Evolutionary conservation across 805 yeast genomes (phyloP), one percentile per base, ranked within the genome.

Genomic region (Cyberlindnera xishuangbannaensis): DNA sequence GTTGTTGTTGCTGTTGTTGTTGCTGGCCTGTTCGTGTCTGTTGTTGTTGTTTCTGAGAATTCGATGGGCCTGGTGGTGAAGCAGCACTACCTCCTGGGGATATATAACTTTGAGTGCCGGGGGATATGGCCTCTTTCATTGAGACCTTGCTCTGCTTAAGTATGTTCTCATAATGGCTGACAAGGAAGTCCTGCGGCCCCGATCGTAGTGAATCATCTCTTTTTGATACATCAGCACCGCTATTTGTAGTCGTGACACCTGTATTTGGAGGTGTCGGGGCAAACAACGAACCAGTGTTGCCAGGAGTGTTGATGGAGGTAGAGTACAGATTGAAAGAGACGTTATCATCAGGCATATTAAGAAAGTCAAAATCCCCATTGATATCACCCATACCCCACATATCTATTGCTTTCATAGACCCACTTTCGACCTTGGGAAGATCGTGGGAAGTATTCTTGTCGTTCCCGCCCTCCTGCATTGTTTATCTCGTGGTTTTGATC

Each of bases 121-220:
- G 47, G 5, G 49, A 42, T 12, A 41, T 30, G 7, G 51, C 51
- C 20, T 47, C 46, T 16, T 43, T 42, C 45, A 49, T 44, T 3
- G 52, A 36, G 4, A 49, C 49, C 30, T 43, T 44, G 35, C 31
- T 47, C 44, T 49, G 52, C 23, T 44, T 49, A 18, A 49, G 16
- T n/a, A 49, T 20, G 27, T 39, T 45, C 25, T 49, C 50, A 27
- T 49, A 49, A 29, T 49, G 54, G 28, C 41, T 46, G 11, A 41
- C 36, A n/a, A 49, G 27, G 30, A 36, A 46, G 28, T 44, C 38
- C 33, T 37, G 37, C 5, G 28, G 15, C 15, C 26, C 34, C 9
- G 33, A 12, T 36, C 31, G 33, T 9, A 7, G 35, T 9, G 23
- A 6, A 10, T 28, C 28, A 18, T 26, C 28, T 14, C 18, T 27